Base-by-base conservation (phyloP, 2,329 filamentous ascomycete species). In the Sclerotinia nivalis region DNA sequence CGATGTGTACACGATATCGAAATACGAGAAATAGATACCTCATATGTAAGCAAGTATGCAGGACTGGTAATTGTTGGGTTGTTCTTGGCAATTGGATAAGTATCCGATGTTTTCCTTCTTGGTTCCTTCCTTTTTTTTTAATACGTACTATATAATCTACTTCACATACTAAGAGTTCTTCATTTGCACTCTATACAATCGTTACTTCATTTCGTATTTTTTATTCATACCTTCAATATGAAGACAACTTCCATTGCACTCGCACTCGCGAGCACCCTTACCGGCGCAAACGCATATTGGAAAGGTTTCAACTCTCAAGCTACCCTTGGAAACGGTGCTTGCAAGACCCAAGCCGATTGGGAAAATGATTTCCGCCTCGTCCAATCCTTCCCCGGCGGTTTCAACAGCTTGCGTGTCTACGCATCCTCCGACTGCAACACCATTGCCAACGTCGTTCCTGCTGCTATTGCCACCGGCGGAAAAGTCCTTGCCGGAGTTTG, bases 291-390 rank as follows among this genome's bases (percentile, higher is more conserved):
- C 43, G 81, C 80, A 9, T 81, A 80, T 76, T 81, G 79, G 77
- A 79, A 80, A 62, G 81, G 81, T 37, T 82, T 83, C 75, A 83
- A 82, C 72, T 75, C 80, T 18, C 80, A 77, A 62, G 80, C 81
- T 28, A 81, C 77, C 69, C 80, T 80, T 67, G 79, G 75, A 61
- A 83, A 86, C 71, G 83, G 87, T 37, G 81, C 81, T 67, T 96
- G 93, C 85, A 96, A 94, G 79, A 82, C 84, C 9, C 82, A 85
- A 69, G 80, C 83, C 1, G 83, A 92, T 74, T 85, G 96, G 69
- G 82, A 86, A 71, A 78, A 82, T n/a, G 92, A 96, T 76, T 87
- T 96, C 75, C 80, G 82, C 22, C 80, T 80, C 62, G 82, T 87
- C 62, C 79, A 80, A 70, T 74, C 73, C 22, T 77, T 81, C 37